Base-by-base conservation (phyloP, 768 basidiomycete species). In the Mycena pura region DNA sequence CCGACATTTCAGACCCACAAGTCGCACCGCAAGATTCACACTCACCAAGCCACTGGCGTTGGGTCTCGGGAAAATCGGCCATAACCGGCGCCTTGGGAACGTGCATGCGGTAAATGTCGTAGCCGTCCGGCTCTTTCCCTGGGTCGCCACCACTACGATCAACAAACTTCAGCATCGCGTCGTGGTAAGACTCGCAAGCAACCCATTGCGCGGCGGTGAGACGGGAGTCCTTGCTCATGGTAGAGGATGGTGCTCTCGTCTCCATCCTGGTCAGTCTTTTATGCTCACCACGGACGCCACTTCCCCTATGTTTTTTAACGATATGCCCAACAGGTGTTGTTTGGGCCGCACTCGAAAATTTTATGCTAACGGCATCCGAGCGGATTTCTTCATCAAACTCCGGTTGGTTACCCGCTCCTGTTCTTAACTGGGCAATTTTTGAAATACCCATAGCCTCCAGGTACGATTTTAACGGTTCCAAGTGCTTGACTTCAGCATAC, bases 351-450 rank as follows among this genome's bases (percentile, higher is more conserved):
- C 41, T 36, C 21, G 7, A 3, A 21, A 27, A 11, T 5, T 21
- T 13, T 5, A 55, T n/a, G 24, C 31, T 9, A 5, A 45, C 43
- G 1, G 31, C 43, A 3, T 44, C 53, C 7, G 34, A 13, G 0
- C 31, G 53, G 1, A 55, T 22, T 10, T 55, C 31, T 22, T 55
- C 53, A 24, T 55, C 53, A 36, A 55, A 55, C 3, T 55, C 53
- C 3, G 53, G 43, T 6, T 6, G 15, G 3, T 21, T 32, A 10
- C 53, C 53, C 13, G 28, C 36, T 1, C 53, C 53, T 31, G 32
- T 32, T 6, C 6, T 13, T 14, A 55, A 36, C 22, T 55, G 19
- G 2, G 21, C 6, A 19, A 55, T 55, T 17, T 34, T 32, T 6
- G 17, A 2, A 14, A 24, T 25, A 1, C 45, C 55, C 55, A 57